A percentile compares a stretch with the other conserved stretches of the same genome.
Evolutionary conservation across 306 rosid species (phyloP).

Genomic region (Vicia sativa): DNA sequence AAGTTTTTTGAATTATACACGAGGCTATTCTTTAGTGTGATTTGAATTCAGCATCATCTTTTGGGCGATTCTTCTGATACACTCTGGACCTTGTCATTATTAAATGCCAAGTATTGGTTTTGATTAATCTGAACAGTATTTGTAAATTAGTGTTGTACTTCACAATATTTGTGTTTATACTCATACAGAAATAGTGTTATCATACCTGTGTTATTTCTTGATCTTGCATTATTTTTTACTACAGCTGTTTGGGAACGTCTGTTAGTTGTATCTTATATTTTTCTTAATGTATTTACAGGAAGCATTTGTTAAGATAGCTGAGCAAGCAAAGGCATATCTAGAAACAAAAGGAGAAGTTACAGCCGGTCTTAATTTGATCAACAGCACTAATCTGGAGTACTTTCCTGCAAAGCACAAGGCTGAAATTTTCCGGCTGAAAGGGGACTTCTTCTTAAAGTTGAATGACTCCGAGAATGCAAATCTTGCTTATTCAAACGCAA

Average conservation of each 20-base stretch:
- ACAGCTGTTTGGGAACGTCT: constrained; percentile 12
- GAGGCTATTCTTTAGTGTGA: constrained; percentile 20
- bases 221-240: constrained; percentile 23
- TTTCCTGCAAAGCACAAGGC: constrained; percentile 94
- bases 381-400: constrained; percentile 90
- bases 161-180: not conserved
- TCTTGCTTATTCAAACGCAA: constrained; percentile 78
- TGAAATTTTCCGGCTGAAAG: constrained; percentile 87
- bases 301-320: constrained; percentile 96
- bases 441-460: constrained; percentile 84
- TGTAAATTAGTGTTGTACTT: constrained; percentile 16
- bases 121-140: constrained; percentile 20
- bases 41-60: constrained; percentile 15
- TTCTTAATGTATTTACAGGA: constrained; percentile 67
- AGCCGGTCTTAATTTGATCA: constrained; percentile 81
- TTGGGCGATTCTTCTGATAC: not conserved
- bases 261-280: constrained; percentile 40
- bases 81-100: not conserved
- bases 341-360: constrained; percentile 91
- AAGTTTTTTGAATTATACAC: constrained; percentile 8
- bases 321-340: constrained; percentile 91
- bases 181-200: not conserved
- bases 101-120: constrained; percentile 16
- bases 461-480: constrained; percentile 83
- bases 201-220: constrained; percentile 17